Evolutionary conservation across 257 asterid genomes (phyloP).

Genomic region (Solanum ossicruentum): DNA sequence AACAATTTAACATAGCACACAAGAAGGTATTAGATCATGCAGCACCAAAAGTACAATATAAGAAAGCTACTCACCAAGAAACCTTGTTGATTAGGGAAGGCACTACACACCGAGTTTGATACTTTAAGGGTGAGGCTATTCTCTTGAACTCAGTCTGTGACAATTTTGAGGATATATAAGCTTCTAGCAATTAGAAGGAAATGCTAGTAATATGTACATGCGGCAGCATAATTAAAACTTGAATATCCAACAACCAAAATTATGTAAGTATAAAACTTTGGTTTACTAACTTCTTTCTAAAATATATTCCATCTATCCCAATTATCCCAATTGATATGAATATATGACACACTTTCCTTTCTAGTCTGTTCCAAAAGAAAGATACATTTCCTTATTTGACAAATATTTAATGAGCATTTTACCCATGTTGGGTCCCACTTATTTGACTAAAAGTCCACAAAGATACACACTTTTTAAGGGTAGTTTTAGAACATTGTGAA

Average conservation of each 20-base stretch:
- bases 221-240: not conserved
- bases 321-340: no score
- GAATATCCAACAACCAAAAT: not conserved
- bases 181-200: not conserved
- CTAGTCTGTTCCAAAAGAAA: not conserved
- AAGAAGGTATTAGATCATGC: not conserved
- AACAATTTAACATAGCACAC: not conserved
- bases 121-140: constrained; percentile 73
- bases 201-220: not conserved
- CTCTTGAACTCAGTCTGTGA: constrained; percentile 83
- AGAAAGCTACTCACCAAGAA: constrained; percentile 54
- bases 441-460: no score
- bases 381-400: not conserved
- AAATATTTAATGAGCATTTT: no score
- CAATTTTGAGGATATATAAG: not conserved
- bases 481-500: no score
- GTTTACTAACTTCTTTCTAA: not conserved
- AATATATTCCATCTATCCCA: not conserved
- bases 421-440: no score
- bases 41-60: not conserved
- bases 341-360: no score
- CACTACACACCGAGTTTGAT: constrained; percentile 94
- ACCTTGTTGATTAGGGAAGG: constrained; percentile 98
- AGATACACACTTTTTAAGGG: no score
- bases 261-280: not conserved